These are phyloP conservation scores for Fusarium napiforme DNA, from an alignment of 2,329 filamentous ascomycete genomes.

Conservation along the genomic window DNA sequence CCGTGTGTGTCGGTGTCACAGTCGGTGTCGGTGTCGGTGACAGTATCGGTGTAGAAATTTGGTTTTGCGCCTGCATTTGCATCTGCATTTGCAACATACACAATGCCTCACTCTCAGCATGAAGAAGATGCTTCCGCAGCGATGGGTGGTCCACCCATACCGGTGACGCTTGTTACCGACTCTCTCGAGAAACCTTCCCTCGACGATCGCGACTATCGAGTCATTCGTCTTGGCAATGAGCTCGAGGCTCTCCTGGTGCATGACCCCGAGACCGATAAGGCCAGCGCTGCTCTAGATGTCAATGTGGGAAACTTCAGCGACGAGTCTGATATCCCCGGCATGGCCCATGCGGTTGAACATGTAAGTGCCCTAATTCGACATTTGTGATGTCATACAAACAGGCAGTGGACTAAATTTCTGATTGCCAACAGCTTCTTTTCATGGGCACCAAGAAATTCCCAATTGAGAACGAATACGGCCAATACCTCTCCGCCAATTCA, in stretches of 20 bases:
- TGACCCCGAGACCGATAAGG: slow-evolving; percentile 95
- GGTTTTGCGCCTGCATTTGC: slow-evolving; percentile 20
- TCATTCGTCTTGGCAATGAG: slow-evolving; percentile 85
- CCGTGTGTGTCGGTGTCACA: slow-evolving; percentile 25
- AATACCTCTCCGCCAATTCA: slow-evolving; percentile 89
- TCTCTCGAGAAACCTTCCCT: slow-evolving; percentile 83
- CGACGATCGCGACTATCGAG: slow-evolving; percentile 88
- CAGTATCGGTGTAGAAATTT: slow-evolving; percentile 12
- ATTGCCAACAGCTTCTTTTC: slow-evolving; percentile 75
- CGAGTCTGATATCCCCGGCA: slow-evolving; percentile 87
- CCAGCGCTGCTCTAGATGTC: slow-evolving; percentile 93
- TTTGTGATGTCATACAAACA: not conserved
- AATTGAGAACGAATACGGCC: slow-evolving; percentile 93
- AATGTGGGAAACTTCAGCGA: slow-evolving; percentile 97
- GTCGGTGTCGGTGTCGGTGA: slow-evolving; percentile 27
- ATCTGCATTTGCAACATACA: slow-evolving; percentile 17
- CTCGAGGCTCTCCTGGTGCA: slow-evolving; percentile 93
- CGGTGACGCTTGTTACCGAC: slow-evolving; percentile 67
- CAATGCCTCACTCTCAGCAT: slow-evolving; percentile 48
- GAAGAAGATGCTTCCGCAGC: slow-evolving; percentile 37
- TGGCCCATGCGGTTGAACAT: slow-evolving; percentile 97
- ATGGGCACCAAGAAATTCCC: slow-evolving; percentile 99
- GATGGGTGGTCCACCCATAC: slow-evolving; percentile 41
- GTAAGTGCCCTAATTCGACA: slow-evolving; percentile 52
- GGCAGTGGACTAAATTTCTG: slow-evolving; percentile 23